Evolutionary conservation across 345 rosid genomes (phyloP).

Genomic region (Corchorus capsularis): DNA sequence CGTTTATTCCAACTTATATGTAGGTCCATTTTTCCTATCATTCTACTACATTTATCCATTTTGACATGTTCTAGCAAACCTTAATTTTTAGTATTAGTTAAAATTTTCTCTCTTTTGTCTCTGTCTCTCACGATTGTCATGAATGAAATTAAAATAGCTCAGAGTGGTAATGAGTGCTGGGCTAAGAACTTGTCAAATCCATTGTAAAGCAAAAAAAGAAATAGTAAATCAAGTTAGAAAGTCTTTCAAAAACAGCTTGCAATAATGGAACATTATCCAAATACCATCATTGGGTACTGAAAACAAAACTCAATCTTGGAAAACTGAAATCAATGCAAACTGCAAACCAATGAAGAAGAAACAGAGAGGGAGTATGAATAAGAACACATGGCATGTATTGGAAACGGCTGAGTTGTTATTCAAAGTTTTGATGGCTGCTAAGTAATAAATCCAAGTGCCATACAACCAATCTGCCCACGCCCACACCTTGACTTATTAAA

Average conservation of each 20-base stretch:
- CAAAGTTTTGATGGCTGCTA: neutral
- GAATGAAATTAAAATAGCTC: too few species aligned
- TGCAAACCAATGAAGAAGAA: neutral
- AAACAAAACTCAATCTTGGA: neutral
- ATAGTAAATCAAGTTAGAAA: neutral
- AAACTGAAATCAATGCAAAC: neutral
- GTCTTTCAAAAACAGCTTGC: neutral
- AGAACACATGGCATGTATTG: neutral
- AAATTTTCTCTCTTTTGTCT: too few species aligned
- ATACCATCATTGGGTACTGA: neutral
- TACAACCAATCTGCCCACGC: conserved; percentile 4
- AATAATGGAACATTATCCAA: neutral
- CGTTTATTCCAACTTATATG: too few species aligned
- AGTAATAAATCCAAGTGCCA: conserved; percentile 17
- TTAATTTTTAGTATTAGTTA: too few species aligned
- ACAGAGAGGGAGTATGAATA: neutral
- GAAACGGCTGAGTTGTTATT: neutral
- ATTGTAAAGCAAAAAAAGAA: neutral
- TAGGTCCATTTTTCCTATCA: too few species aligned
- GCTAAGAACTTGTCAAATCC: neutral
- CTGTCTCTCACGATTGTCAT: too few species aligned
- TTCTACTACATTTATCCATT: too few species aligned
- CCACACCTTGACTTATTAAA: neutral
- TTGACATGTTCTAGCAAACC: too few species aligned
- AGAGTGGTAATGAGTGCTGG: neutral